Evolutionary conservation across 176 grass and related monocot genomes (phyloP).

Genomic region (Lolium perenne): DNA sequence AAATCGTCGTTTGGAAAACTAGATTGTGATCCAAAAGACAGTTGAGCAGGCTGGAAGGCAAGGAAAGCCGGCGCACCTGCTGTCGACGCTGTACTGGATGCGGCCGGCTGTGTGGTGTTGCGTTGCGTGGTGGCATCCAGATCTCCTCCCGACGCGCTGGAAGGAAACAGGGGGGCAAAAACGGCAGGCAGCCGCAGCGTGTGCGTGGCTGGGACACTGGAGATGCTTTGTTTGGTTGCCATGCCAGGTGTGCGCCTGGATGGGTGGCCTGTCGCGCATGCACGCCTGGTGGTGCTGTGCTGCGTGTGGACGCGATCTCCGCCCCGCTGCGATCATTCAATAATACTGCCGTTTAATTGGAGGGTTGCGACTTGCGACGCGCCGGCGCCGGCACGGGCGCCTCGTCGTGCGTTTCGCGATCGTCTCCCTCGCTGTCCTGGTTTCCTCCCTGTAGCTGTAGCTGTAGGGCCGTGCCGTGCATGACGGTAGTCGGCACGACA

Average conservation of each 20-base stretch:
- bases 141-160: neutral
- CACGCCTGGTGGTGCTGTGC: neutral
- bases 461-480: neutral
- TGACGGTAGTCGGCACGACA: neutral
- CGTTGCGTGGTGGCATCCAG: neutral
- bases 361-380: neutral
- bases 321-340: neutral
- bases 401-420: neutral
- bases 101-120: neutral
- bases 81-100: neutral
- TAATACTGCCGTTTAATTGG: neutral
- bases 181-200: neutral
- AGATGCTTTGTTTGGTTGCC: neutral
- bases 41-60: neutral
- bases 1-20: no score
- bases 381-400: neutral
- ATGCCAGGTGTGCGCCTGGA: neutral
- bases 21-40: no score
- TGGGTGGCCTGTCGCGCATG: slow-evolving; percentile 1
- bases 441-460: neutral
- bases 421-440: neutral
- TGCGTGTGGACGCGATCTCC: neutral
- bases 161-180: neutral
- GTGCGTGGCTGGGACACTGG: neutral
- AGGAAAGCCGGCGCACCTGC: neutral